phyloP scores from a whole-genome alignment of 108 stramenopile species.

The Cyclostephanos invisitatus region DNA sequence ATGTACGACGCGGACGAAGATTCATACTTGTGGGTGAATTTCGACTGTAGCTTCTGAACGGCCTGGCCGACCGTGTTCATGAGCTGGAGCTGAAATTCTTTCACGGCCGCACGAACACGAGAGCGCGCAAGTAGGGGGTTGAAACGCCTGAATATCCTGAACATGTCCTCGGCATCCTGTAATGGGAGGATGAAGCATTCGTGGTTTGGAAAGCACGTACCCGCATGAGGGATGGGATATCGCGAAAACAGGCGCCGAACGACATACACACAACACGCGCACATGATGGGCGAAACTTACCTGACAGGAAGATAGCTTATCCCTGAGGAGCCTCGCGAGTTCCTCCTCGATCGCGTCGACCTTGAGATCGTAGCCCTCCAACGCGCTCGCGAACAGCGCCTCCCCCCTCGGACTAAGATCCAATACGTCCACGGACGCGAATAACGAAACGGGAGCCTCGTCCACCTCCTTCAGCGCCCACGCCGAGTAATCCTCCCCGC shows the following conservation, averaged over 20 bases:
- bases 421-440: slow-evolving; percentile 67
- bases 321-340: slow-evolving; percentile 74
- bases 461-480: slow-evolving; percentile 75
- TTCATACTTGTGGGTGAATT: slow-evolving; percentile 92
- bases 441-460: slow-evolving; percentile 65
- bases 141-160: slow-evolving; percentile 93
- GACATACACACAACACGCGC: too few species aligned
- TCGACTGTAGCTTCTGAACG: slow-evolving; percentile 89
- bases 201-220: not conserved
- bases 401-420: slow-evolving; percentile 72
- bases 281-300: slow-evolving; percentile 21
- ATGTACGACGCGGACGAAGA: slow-evolving; percentile 68
- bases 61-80: slow-evolving; percentile 90
- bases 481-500: slow-evolving; percentile 32
- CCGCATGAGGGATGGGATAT: slow-evolving; percentile 1
- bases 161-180: slow-evolving; percentile 98
- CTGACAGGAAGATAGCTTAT: slow-evolving; percentile 77
- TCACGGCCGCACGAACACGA: slow-evolving; percentile 89
- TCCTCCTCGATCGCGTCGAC: slow-evolving; percentile 87
- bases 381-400: slow-evolving; percentile 62
- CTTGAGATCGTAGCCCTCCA: slow-evolving; percentile 81
- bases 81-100: slow-evolving; percentile 93
- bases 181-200: slow-evolving; percentile 9
- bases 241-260: not conserved
- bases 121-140: slow-evolving; percentile 93